Evolutionary conservation across 306 rosid genomes (phyloP).

Genomic region (Bauhinia variegata): DNA sequence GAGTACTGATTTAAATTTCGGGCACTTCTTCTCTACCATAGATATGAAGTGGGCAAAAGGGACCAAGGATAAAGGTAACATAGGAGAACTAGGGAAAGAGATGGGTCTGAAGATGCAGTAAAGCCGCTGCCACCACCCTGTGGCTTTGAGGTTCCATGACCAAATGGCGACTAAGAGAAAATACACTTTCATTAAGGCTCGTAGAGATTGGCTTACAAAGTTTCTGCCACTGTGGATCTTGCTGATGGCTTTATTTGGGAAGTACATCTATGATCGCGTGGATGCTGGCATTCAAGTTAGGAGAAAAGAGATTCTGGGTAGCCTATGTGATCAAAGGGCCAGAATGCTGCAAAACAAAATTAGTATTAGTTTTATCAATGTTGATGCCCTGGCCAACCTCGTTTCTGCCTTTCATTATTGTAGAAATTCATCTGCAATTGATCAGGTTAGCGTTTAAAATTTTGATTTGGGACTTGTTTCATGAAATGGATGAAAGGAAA

Average conservation of each 20-base stretch:
- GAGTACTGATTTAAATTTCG: conserved; percentile 35
- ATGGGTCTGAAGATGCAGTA: conserved; percentile 68
- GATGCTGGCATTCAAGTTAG: conserved; percentile 83
- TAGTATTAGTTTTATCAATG: conserved; percentile 93
- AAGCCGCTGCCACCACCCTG: conserved; percentile 51
- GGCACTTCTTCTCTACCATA: conserved; percentile 38
- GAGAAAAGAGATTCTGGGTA: conserved; percentile 74
- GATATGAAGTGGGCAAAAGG: conserved; percentile 49
- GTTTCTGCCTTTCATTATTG: conserved; percentile 93
- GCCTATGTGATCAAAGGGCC: conserved; percentile 97
- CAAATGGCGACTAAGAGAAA: conserved; percentile 70
- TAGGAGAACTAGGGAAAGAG: conserved; percentile 35
- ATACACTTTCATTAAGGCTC: conserved; percentile 72
- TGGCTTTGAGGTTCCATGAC: conserved; percentile 70
- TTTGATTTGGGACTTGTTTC: conserved; percentile 19
- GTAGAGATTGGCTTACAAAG: conserved; percentile 76
- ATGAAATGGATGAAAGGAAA: conserved; percentile 1
- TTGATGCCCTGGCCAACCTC: conserved; percentile 92
- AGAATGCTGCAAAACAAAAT: conserved; percentile 98
- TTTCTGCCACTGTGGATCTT: conserved; percentile 64
- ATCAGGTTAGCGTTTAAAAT: conserved; percentile 71
- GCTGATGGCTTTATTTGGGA: conserved; percentile 58
- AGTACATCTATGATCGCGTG: conserved; percentile 56
- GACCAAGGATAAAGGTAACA: conserved; percentile 34
- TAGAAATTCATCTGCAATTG: conserved; percentile 89